phyloP scores from a whole-genome alignment of 805 yeast genomes.

The Metschnikowia aberdeeniae region DNA sequence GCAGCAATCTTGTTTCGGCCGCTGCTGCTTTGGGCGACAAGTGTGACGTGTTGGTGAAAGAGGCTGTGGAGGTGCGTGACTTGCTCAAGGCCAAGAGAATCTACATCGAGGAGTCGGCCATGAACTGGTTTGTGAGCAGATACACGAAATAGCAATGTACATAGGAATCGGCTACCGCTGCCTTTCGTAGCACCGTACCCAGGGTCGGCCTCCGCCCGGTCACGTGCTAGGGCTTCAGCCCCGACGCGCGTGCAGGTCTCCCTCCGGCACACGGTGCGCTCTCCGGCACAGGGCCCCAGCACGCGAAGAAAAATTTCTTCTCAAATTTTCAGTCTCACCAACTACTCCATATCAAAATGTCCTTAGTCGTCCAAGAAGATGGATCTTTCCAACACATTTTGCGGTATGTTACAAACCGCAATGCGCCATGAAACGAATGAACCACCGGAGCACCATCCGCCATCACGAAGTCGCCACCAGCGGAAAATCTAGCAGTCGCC shows the following conservation, averaged over 20 bases:
- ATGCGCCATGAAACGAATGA: background rate
- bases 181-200: too few species aligned
- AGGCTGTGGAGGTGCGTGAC: conserved; percentile 80
- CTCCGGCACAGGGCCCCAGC: conserved; percentile 12
- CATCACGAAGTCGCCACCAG: too few species aligned
- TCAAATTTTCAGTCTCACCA: conserved; percentile 15
- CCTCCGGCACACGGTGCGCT: background rate
- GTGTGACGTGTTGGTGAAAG: conserved; percentile 66
- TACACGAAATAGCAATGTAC: conserved; percentile 19
- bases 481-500: too few species aligned
- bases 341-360: conserved; percentile 52
- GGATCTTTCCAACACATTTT: conserved; percentile 99
- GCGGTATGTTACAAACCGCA: conserved; percentile 70
- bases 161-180: conserved; percentile 5
- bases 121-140: conserved; percentile 51
- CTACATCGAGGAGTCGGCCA: conserved; percentile 67
- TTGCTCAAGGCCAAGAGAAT: conserved; percentile 73
- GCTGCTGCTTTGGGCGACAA: conserved; percentile 49
- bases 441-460: background rate
- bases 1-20: conserved; percentile 58
- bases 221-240: conserved; percentile 21
- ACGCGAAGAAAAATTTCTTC: conserved; percentile 18
- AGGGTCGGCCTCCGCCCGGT: background rate
- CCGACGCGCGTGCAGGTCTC: conserved; percentile 7
- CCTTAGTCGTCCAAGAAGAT: conserved; percentile 97